Base-by-base conservation (phyloP, 768 basidiomycete genomes). In the Leccinum subtestaceum region DNA sequence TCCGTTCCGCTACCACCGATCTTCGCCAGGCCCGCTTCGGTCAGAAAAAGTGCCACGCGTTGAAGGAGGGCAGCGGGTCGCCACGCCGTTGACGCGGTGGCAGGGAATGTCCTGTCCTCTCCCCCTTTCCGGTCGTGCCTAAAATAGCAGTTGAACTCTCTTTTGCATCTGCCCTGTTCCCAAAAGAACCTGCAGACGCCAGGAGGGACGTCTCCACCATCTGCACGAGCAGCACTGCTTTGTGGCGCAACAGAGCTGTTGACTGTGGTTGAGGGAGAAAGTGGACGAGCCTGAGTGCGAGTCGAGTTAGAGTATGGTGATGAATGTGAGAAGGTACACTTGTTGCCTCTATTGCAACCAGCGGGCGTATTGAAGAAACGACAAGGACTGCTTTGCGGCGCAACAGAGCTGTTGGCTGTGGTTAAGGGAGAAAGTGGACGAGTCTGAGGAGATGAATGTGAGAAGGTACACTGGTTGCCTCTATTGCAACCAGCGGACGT, bases 171-270 rank as follows among this genome's bases (percentile, higher is more conserved):
- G 10, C 83, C 84, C 1, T 62, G 68, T 1, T 73, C 68, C 81
- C 81, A 85, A 64, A 71, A 85, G 61, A 68, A 78, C 25, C 61
- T 68, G 69, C 84, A 86, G 8, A 75, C 70, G 2, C 81, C 81
- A n/a, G 55, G 60, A 47, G 72, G 70, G n/a, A 55, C 9, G 21
- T 29, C 60, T 4, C 56, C 58, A 11, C 54, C 23, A 31, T 21
- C 40, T 48, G 66, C 43, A 56, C 29, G 57, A 21, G 43, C 6
- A 17, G n/a, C 13, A 43, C 40, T 10, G 36, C 2, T 9, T 32
- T 61, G 55, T 53, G 57, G 46, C 53, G 56, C 27, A 55, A 27
- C 52, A 2, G 59, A 6, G 53, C 21, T 23, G 29, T 31, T 11
- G 31, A 31, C 64, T 57, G 57, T 57, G 47, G 59, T 58, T 34